These are phyloP conservation scores for Saprolegnia diclina DNA, from an alignment of 352 stramenopile genomes.

Conservation along the genomic window DNA sequence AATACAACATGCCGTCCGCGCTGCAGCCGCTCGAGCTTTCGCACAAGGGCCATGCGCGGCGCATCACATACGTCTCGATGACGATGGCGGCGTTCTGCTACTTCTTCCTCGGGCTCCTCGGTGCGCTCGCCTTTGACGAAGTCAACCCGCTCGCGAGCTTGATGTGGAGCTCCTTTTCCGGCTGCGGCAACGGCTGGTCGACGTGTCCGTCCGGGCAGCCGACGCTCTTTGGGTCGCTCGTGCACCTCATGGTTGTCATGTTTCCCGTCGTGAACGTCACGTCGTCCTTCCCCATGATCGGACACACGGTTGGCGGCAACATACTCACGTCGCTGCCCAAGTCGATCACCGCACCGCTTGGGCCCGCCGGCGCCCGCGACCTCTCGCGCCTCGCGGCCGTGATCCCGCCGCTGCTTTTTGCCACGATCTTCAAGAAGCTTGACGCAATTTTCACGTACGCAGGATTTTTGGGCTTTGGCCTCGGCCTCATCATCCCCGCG, in stretches of 20 bases:
- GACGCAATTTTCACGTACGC: slow-evolving; percentile 79
- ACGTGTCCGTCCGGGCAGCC: slow-evolving; percentile 32
- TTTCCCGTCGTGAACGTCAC: slow-evolving; percentile 81
- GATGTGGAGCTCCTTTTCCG: slow-evolving; percentile 76
- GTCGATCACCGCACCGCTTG: slow-evolving; percentile 46
- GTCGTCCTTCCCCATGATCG: slow-evolving; percentile 80
- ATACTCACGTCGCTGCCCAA: slow-evolving; percentile 77
- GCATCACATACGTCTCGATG: slow-evolving; percentile 58
- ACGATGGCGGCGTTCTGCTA: slow-evolving; percentile 67
- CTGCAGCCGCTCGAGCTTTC: slow-evolving; percentile 61
- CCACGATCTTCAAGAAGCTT: slow-evolving; percentile 80
- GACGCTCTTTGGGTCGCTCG: slow-evolving; percentile 44
- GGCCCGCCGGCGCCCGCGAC: slow-evolving; percentile 41
- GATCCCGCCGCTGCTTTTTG: slow-evolving; percentile 62
- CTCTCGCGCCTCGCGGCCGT: slow-evolving; percentile 61
- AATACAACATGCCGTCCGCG: slow-evolving; percentile 84
- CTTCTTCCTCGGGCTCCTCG: slow-evolving; percentile 63
- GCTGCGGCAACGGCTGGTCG: slow-evolving; percentile 73
- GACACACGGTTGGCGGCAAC: slow-evolving; percentile 78
- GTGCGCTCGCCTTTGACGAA: slow-evolving; percentile 64
- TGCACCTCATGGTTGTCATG: slow-evolving; percentile 76
- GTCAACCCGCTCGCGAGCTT: slow-evolving; percentile 72
- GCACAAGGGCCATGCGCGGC: slow-evolving; percentile 48
- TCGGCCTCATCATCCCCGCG: slow-evolving; percentile 71
- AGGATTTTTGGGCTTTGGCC: slow-evolving; percentile 69